Evolutionary conservation across 805 yeast genomes (phyloP).

Genomic region (Priceomyces fermenticarens): DNA sequence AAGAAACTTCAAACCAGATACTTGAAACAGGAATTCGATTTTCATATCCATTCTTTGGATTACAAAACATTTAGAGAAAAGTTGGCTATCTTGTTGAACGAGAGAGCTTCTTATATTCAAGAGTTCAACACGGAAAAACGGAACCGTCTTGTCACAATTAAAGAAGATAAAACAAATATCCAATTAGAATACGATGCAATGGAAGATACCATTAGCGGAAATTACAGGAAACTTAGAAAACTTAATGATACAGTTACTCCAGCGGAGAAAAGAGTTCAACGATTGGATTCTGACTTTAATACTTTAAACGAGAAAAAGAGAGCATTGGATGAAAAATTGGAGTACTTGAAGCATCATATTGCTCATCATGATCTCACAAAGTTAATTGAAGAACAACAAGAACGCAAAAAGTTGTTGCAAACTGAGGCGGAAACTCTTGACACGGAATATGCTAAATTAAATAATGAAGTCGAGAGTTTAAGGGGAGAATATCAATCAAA

Average conservation of each 20-base stretch:
- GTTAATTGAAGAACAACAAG: conserved; percentile 17
- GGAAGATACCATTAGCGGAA: conserved; percentile 30
- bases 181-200: conserved; percentile 31
- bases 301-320: conserved; percentile 15
- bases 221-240: conserved; percentile 28
- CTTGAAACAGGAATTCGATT: conserved; percentile 3
- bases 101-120: conserved; percentile 19
- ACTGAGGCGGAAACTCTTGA: conserved; percentile 23
- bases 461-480: conserved; percentile 25
- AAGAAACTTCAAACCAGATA: conserved; percentile 17
- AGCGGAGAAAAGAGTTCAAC: conserved; percentile 29
- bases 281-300: conserved; percentile 27
- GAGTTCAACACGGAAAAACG: conserved; percentile 11
- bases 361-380: conserved; percentile 4
- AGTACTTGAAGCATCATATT: conserved; percentile 7
- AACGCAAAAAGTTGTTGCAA: conserved; percentile 18
- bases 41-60: conserved; percentile 11
- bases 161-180: conserved; percentile 25
- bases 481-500: conserved; percentile 31
- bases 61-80: conserved; percentile 26
- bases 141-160: conserved; percentile 17
- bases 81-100: conserved; percentile 25
- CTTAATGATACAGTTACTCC: conserved; percentile 33
- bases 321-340: conserved; percentile 13
- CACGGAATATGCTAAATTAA: conserved; percentile 22